Evolutionary conservation across 768 basidiomycete species (phyloP).

Genomic region (Pleurotus eryngii): DNA sequence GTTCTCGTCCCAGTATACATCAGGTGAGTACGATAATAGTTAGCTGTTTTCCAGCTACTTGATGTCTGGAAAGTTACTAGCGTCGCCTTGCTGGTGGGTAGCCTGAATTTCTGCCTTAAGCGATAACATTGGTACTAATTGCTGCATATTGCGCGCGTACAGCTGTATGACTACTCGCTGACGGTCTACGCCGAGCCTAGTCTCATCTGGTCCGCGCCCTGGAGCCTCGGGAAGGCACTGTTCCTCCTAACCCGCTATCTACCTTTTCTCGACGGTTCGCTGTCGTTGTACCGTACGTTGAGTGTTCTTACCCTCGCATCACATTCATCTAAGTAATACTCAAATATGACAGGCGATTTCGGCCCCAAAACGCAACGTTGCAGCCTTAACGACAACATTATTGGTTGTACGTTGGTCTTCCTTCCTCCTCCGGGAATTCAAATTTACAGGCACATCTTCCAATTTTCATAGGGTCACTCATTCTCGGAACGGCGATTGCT

Average conservation of each 20-base stretch:
- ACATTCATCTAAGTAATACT: not conserved
- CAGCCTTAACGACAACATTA: not conserved
- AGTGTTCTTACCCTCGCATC: no score
- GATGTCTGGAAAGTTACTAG: no score
- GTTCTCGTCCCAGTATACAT: no score
- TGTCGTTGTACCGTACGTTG: not conserved
- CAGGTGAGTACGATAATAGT: no score
- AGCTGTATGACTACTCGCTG: constrained; percentile 1
- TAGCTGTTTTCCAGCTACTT: no score
- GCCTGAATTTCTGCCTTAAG: not conserved
- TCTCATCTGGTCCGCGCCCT: not conserved
- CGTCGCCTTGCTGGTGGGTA: not conserved
- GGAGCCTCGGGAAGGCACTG: constrained; percentile 4
- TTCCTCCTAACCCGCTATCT: constrained; percentile 4
- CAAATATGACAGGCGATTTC: not conserved
- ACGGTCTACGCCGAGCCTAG: not conserved
- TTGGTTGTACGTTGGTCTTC: not conserved
- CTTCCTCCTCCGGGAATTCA: not conserved
- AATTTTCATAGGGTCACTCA: not conserved
- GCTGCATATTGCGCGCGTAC: not conserved
- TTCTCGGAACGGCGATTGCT: not conserved
- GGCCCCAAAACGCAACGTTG: not conserved
- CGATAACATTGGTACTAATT: no score
- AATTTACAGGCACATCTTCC: not conserved
- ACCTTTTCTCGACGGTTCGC: not conserved